Evolutionary conservation across 1,284 basidiomycete genomes (phyloP), one percentile per base, ranked within the genome.

Genomic region (Tilletia caries): DNA sequence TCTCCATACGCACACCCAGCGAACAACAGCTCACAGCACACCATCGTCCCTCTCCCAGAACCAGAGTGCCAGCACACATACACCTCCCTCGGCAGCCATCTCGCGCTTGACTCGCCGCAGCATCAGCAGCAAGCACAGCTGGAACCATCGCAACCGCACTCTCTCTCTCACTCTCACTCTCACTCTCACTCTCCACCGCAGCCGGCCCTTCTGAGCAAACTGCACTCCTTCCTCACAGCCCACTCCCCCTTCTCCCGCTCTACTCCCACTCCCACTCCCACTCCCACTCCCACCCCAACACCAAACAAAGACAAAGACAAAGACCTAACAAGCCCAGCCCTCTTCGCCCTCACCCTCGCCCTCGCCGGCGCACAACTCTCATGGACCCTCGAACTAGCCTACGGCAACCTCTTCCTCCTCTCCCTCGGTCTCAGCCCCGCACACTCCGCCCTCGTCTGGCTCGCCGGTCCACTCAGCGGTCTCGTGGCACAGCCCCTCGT

Each of bases 401-500:
- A 95, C 81, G 94, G 94, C 37, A 97, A 94, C 1, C 95, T 95
- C 0, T 97, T 96, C 84, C 86, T 98, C 54, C 87, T 96, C 13
- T 88, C 87, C 18, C 89, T 98, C 13, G 95, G 95, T 10, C 87
- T 98, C 34, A 91, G 92, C 1, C 94, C 95, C 81, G 89, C 93
- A 79, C 86, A 93, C 33, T 97, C 96, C 3, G 92, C 92, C 68
- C 87, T 97, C 18, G 95, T 98, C 34, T 98, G 95, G 95, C 88
- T 98, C 58, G 95, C 95, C 34, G 96, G 95, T 4, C 93, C 93
- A 0, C 84, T 98, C 70, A 92, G 91, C 69, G 95, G 95, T 6
- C 86, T 98, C 62, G 86, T 98, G 68, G 93, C 93, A 3, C 95
- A 98, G 83, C 95, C 95, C 23, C 87, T 98, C 71, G 95, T 98